Percentiles rank a stretch among this genome's conserved stretches.
Evolutionary conservation across 75 land plant species (phyloP).

Genomic region (Selaginella tamariscina): DNA sequence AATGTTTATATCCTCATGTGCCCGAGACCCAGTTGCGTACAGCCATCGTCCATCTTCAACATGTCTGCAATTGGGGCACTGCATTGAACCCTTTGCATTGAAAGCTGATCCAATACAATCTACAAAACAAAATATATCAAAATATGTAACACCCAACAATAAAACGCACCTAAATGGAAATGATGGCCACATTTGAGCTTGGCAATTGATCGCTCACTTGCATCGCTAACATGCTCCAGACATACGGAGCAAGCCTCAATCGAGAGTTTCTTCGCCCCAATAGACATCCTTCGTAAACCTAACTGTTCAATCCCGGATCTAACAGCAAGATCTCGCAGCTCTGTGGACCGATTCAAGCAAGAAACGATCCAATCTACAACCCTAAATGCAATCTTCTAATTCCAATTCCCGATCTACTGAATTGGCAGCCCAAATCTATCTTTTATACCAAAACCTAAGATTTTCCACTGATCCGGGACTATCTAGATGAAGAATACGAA

Average conservation of each 20-base stretch:
- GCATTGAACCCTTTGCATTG: conserved; percentile 28
- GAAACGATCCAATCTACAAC: no score
- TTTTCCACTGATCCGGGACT: no score
- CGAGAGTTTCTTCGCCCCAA: not conserved
- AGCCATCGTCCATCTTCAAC: conserved; percentile 27
- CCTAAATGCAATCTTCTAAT: no score
- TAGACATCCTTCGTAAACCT: no score
- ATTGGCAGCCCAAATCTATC: no score
- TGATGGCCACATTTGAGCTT: conserved; percentile 13
- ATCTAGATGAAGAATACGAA: no score
- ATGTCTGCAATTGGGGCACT: conserved; percentile 30
- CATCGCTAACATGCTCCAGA: conserved; percentile 1
- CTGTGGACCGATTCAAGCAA: no score
- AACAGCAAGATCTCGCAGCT: no score
- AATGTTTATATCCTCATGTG: conserved; percentile 25
- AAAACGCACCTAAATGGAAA: conserved; percentile 7
- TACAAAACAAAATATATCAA: not conserved
- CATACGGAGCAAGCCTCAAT: not conserved
- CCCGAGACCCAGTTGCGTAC: conserved; percentile 19
- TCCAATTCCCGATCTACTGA: no score
- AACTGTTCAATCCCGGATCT: no score
- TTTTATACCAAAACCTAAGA: no score
- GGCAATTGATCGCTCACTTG: not conserved
- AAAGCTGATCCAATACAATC: conserved; percentile 30
- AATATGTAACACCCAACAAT: not conserved